A percentile compares a stretch with the other conserved stretches of the same genome.
phyloP scores from a whole-genome alignment of 2,329 filamentous ascomycete species.

The Fusarium sp. region DNA sequence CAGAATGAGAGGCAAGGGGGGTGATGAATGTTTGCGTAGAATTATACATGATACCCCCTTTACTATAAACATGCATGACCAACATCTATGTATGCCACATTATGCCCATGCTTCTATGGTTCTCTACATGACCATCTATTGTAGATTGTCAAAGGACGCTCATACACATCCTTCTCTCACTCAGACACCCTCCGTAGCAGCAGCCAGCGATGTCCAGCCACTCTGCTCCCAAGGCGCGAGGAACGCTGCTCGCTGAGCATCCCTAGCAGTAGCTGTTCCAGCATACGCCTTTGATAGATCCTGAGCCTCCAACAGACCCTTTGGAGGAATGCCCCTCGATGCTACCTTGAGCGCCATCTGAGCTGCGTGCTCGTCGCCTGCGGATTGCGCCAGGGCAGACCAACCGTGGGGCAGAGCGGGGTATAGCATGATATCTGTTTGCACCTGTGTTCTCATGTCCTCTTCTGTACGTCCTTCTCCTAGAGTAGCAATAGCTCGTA shows the following conservation, averaged over 20 bases:
- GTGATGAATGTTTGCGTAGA: constrained; percentile 5
- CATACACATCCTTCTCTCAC: not conserved
- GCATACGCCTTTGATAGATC: constrained; percentile 81
- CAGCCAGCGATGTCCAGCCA: constrained; percentile 73
- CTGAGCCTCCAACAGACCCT: constrained; percentile 74
- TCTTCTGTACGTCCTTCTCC: constrained; percentile 62
- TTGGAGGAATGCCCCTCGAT: constrained; percentile 77
- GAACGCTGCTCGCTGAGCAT: constrained; percentile 83
- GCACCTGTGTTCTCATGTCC: constrained; percentile 73
- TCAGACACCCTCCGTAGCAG: constrained; percentile 46
- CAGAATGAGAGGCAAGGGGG: constrained; percentile 43
- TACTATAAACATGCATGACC: constrained; percentile 7
- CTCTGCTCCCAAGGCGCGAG: constrained; percentile 81
- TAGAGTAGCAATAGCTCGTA: constrained; percentile 78
- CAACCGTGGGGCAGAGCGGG: constrained; percentile 86
- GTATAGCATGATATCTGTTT: constrained; percentile 83
- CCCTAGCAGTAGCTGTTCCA: constrained; percentile 76
- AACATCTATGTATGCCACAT: not conserved
- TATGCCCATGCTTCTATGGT: not conserved
- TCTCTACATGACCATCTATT: constrained; percentile 5
- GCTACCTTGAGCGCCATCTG: constrained; percentile 89
- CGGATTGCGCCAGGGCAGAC: constrained; percentile 76
- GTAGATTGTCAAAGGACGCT: constrained; percentile 11
- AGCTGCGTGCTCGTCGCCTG: constrained; percentile 67
- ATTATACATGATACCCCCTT: constrained; percentile 41